phyloP scores from a whole-genome alignment of 2,329 filamentous ascomycete genomes.

The Dactylellina drechsleri region DNA sequence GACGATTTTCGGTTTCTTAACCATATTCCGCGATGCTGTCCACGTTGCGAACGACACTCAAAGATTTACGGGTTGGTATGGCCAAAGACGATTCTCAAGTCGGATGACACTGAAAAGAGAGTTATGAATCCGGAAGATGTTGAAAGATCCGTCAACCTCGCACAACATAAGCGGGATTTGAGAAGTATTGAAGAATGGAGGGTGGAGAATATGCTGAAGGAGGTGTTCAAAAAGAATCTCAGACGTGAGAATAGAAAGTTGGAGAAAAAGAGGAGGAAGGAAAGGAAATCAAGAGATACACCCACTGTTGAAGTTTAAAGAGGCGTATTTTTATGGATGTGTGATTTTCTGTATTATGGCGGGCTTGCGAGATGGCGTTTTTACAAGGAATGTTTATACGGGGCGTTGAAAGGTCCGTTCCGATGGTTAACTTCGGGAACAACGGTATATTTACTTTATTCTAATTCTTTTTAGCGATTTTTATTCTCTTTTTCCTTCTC shows the following conservation, averaged over 20 bases:
- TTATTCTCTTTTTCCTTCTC: conserved; percentile 1
- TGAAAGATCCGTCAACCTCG: conserved; percentile 41
- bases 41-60: conserved; percentile 91
- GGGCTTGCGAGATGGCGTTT: not conserved
- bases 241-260: conserved; percentile 46
- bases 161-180: conserved; percentile 44
- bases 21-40: conserved; percentile 82
- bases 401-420: not conserved
- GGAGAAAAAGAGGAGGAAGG: conserved; percentile 39
- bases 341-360: conserved; percentile 3
- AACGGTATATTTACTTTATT: not conserved
- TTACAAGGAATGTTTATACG: not conserved
- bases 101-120: conserved; percentile 71
- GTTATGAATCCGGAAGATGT: conserved; percentile 53
- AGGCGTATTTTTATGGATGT: conserved; percentile 1
- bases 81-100: conserved; percentile 90
- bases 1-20: conserved; percentile 51
- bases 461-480: not conserved
- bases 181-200: conserved; percentile 45
- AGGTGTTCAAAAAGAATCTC: conserved; percentile 48
- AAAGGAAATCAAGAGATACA: conserved; percentile 36
- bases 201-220: conserved; percentile 48
- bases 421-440: not conserved
- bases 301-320: conserved; percentile 30
- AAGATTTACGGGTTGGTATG: conserved; percentile 95